Evolutionary conservation across 1,139 yeast species (phyloP).

Genomic region (Eremothecium sinecaudum): DNA sequence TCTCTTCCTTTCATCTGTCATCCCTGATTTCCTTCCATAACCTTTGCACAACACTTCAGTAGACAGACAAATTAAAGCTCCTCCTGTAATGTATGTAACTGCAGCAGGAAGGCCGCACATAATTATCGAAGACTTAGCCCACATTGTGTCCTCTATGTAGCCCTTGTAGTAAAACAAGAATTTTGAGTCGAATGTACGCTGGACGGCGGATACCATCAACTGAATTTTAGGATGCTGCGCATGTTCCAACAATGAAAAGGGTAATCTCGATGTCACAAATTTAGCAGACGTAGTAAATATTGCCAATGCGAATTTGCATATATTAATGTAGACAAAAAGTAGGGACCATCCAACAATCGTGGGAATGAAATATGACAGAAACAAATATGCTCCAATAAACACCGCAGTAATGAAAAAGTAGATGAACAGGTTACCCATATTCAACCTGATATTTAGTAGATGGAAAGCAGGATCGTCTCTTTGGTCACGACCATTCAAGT

Average conservation of each 20-base stretch:
- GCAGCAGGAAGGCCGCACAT: conserved; percentile 35
- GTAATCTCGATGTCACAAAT: background rate
- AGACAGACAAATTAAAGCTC: conserved; percentile 37
- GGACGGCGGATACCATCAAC: background rate
- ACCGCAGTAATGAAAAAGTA: conserved; percentile 35
- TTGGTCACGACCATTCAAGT: background rate
- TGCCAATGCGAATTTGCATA: background rate
- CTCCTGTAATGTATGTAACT: conserved; percentile 41
- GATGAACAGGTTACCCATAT: conserved; percentile 17
- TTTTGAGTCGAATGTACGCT: background rate
- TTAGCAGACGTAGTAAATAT: background rate
- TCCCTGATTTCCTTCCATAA: conserved; percentile 40
- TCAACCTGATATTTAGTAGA: conserved; percentile 21
- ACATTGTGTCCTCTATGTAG: conserved; percentile 11
- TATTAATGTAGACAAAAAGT: conserved; percentile 13
- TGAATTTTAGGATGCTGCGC: too few relatives aligned
- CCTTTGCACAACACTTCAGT: conserved; percentile 39
- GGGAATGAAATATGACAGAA: conserved; percentile 46
- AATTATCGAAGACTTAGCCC: conserved; percentile 4
- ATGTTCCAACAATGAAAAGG: background rate
- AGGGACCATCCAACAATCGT: conserved; percentile 38
- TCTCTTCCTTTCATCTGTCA: conserved; percentile 32
- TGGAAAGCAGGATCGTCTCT: conserved; percentile 14
- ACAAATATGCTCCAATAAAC: conserved; percentile 37
- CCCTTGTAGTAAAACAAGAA: conserved; percentile 11